Evolutionary conservation across 2,329 filamentous ascomycete genomes (phyloP), one percentile per base, ranked within the genome.

Genomic region (Neofusicoccum umdonicola): DNA sequence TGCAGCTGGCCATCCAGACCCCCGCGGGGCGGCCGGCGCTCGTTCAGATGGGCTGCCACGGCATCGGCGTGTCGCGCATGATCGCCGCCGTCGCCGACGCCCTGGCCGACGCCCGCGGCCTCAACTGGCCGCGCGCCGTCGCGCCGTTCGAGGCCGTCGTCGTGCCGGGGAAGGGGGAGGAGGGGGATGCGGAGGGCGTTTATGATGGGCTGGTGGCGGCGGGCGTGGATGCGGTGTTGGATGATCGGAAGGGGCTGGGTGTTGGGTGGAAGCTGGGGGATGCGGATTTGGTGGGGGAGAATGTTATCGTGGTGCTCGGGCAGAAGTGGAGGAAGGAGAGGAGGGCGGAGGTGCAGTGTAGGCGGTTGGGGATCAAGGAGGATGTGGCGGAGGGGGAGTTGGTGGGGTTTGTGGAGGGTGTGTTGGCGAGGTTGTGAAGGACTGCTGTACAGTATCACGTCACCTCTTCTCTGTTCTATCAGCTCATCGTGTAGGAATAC

Each of bases 1-100:
- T 99, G 0, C 80, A 84, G 7, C 90, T 91, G 1, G 13, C 63
- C 44, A 12, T 51, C 12, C 56, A 27, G 4, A 3, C 8, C 69
- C 37, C 68, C 69, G 9, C 67, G 44, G 45, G 67, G 35, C 68
- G 77, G 15, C 75, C 76, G 8, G 82, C 87, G 0, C 82, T 88
- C 0, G 84, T 97, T 72, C 87, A 96, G 68, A 99, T 99, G 95
- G 95, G 95, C 63, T 99, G 95, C 75, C 92, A 97, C 73, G 95
- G 95, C 0, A 96, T 99, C 67, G 95, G 95, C 1, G 87, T 99
- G 17, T 96, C 93, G 4, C 89, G 95, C 50, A 88, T 99, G 70
- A 89, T 99, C 67, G 93, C 90, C 8, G 92, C 95, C 1, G 87
- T 95, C 0, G 93, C 93, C 1, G 89, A 94, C 68, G 85, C 89